Evolutionary conservation across 345 rosid species (phyloP).

Genomic region (Citrus reticulata): DNA sequence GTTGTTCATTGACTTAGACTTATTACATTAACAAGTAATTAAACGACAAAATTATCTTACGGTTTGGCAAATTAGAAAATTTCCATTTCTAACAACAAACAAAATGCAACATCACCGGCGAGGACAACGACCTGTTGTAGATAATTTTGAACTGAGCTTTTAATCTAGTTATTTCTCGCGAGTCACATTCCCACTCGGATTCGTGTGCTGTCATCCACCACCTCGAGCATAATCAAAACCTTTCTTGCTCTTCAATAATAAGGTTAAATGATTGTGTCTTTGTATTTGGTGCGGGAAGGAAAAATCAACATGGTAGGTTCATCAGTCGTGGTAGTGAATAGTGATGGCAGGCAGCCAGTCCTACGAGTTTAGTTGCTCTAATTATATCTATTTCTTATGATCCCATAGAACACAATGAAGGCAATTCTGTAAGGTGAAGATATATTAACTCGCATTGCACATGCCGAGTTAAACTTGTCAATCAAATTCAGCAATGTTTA

Average conservation of each 20-base stretch:
- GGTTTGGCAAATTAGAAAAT: background rate
- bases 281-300: background rate
- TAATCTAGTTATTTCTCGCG: background rate
- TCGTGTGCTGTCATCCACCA: conserved; percentile 18
- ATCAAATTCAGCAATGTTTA: background rate
- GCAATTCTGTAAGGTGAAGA: background rate
- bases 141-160: background rate
- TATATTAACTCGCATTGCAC: background rate
- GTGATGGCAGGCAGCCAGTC: background rate
- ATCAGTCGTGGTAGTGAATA: background rate
- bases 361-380: background rate
- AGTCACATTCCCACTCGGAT: background rate
- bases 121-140: background rate
- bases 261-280: background rate
- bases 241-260: conserved; percentile 13
- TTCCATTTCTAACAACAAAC: background rate
- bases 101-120: background rate
- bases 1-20: too few species aligned
- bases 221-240: background rate
- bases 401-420: background rate
- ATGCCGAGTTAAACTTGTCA: background rate
- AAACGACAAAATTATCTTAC: background rate
- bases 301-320: background rate
- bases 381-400: background rate
- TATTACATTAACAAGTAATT: background rate